These are phyloP conservation scores for Articulospora tetracladia DNA, from an alignment of 495 filamentous ascomycete species.

Conservation along the genomic window DNA sequence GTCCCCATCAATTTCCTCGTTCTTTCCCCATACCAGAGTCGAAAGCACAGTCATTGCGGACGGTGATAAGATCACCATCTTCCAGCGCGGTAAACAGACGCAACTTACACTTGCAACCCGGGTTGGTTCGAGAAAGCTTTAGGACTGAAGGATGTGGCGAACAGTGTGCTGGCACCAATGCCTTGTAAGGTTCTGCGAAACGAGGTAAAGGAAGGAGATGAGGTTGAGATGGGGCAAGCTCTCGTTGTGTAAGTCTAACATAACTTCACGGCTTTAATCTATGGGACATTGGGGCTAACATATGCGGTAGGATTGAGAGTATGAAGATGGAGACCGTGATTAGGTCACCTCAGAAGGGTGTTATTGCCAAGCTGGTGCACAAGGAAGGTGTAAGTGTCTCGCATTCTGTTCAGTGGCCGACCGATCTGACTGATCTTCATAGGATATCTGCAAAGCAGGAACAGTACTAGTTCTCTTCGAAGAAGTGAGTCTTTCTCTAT, in stretches of 20 bases:
- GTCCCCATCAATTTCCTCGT: conserved; percentile 41
- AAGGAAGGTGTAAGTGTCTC: conserved; percentile 70
- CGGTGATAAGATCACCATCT: conserved; percentile 65
- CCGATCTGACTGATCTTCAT: neutral
- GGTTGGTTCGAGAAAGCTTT: conserved; percentile 84
- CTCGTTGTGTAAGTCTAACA: conserved; percentile 70
- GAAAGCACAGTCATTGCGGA: conserved; percentile 66
- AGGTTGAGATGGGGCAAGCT: conserved; percentile 79
- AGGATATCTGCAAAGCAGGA: conserved; percentile 59
- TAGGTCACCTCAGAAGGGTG: conserved; percentile 77
- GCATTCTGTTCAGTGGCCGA: neutral
- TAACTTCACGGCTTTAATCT: no score
- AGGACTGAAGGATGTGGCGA: conserved; percentile 72
- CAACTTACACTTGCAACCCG: conserved; percentile 64
- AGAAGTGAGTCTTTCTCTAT: conserved; percentile 26
- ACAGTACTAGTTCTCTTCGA: conserved; percentile 53
- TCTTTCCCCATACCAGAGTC: conserved; percentile 76
- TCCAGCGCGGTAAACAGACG: conserved; percentile 79
- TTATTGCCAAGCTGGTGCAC: conserved; percentile 79
- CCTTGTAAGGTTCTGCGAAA: conserved; percentile 78
- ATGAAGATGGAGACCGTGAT: conserved; percentile 99
- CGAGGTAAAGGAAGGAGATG: conserved; percentile 69
- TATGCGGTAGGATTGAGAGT: conserved; percentile 85
- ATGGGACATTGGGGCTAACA: no score
- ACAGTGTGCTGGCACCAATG: conserved; percentile 83